Evolutionary conservation across 2,329 filamentous ascomycete species (phyloP), one percentile per base, ranked within the genome.

Genomic region (Apiospora phragmitis): DNA sequence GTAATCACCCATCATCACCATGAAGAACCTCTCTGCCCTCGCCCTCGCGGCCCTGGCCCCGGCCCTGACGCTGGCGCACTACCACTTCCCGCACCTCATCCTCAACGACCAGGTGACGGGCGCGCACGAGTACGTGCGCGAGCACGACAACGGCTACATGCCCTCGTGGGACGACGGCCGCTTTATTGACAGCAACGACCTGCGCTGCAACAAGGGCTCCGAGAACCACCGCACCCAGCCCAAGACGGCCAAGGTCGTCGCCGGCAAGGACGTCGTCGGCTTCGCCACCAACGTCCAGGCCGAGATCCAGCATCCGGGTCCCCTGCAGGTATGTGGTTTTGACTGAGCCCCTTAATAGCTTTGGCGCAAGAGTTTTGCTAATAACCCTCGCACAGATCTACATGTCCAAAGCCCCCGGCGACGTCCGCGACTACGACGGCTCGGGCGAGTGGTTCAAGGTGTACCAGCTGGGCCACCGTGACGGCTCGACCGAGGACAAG

Each of bases 361-460:
- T n/a, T n/a, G n/a, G n/a, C n/a, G n/a, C n/a, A n/a, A n/a, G n/a
- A 55, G 8, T 16, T 4, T 35, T 32, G 55, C 55, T 65, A 4
- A 65, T 29, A 21, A 1, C 2, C 9, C 14, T 29, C 24, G 11
- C 21, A 0, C n/a, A 47, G 67, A 21, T 68, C 67, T 49, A 68
- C 67, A 21, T 68, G 16, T 68, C 67, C 45, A 47, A 49, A n/a
- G 67, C 67, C 32, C 82, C 84, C 38, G 79, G 79, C 69, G 78
- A 80, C 65, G 84, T 85, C 47, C 79, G 77, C 71, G 76, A 77
- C 47, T 86, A 86, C 76, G 84, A 86, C 74, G 81, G 85, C 72
- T 81, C 81, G 18, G 83, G 81, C 32, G 79, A 81, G n/a, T 83
- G 81, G 81, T 82, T 82, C 72, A 81, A 81, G 74, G 78, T 82